phyloP scores from a whole-genome alignment of 2,329 filamentous ascomycete species.

The Nigrospora oryzae region DNA sequence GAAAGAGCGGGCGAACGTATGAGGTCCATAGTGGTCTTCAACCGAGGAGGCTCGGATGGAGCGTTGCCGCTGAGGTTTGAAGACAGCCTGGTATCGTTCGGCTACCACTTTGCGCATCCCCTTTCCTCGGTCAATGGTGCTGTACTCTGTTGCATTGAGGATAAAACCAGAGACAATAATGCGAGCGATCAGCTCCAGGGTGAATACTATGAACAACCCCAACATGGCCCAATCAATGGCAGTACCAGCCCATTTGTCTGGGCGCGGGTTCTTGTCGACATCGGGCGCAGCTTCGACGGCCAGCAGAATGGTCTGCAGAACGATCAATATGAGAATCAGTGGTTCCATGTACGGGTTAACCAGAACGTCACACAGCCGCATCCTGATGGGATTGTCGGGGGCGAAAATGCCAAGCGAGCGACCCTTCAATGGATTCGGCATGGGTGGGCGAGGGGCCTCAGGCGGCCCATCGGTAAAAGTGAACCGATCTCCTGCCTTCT shows the following conservation, averaged over 20 bases:
- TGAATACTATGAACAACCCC: slow-evolving; percentile 81
- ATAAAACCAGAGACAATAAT: slow-evolving; percentile 91
- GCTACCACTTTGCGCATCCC: slow-evolving; percentile 66
- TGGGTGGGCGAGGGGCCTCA: slow-evolving; percentile 25
- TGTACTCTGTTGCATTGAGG: slow-evolving; percentile 85
- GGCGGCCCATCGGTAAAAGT: slow-evolving; percentile 15
- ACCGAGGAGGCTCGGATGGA: slow-evolving; percentile 47
- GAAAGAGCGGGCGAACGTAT: slow-evolving; percentile 67
- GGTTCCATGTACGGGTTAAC: slow-evolving; percentile 85
- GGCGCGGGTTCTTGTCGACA: slow-evolving; percentile 55
- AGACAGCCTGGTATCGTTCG: slow-evolving; percentile 69
- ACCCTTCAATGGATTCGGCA: slow-evolving; percentile 74
- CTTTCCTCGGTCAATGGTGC: slow-evolving; percentile 72
- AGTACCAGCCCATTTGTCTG: slow-evolving; percentile 52
- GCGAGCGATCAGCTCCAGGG: slow-evolving; percentile 72
- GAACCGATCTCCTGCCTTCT: slow-evolving; percentile 33
- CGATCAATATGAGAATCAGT: slow-evolving; percentile 75
- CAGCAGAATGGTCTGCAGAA: slow-evolving; percentile 81
- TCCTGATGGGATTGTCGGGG: slow-evolving; percentile 65
- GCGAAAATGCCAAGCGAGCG: slow-evolving; percentile 80
- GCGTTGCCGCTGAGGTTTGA: slow-evolving; percentile 70
- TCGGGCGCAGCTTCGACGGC: slow-evolving; percentile 71
- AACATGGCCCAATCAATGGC: slow-evolving; percentile 75
- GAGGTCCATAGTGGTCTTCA: slow-evolving; percentile 39
- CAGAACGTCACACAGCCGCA: slow-evolving; percentile 70